phyloP scores from a whole-genome alignment of 805 yeast species.

The Wickerhamomyces strasburgensis region DNA sequence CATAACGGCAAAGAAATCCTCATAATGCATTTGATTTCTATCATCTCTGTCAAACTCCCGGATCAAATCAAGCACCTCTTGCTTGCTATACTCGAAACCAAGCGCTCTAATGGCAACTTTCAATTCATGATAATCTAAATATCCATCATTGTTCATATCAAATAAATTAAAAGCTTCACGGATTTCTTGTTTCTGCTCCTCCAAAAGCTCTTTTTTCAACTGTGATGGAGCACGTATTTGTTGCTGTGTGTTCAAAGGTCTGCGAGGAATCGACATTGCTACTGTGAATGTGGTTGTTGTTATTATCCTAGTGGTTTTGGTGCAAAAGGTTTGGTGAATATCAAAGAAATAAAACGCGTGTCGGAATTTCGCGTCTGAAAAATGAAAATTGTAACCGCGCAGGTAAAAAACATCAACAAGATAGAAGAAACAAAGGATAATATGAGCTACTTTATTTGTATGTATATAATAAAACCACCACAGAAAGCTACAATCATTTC shows the following conservation, averaged over 20 bases:
- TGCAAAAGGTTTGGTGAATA: too few relatives aligned
- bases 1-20: slow-evolving; percentile 64
- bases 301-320: too few relatives aligned
- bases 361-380: too few relatives aligned
- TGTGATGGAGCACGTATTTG: slow-evolving; percentile 29
- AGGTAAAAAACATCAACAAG: too few relatives aligned
- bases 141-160: slow-evolving; percentile 90
- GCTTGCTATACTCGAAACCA: slow-evolving; percentile 79
- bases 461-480: too few relatives aligned
- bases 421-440: too few relatives aligned
- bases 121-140: slow-evolving; percentile 85
- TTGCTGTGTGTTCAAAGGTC: slow-evolving; percentile 5
- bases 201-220: slow-evolving; percentile 61
- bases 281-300: too few relatives aligned
- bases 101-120: slow-evolving; percentile 88
- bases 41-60: slow-evolving; percentile 79
- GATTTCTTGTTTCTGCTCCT: slow-evolving; percentile 87
- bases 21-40: slow-evolving; percentile 66
- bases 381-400: too few relatives aligned
- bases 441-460: too few relatives aligned
- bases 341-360: too few relatives aligned
- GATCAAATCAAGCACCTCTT: slow-evolving; percentile 70
- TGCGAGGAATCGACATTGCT: slow-evolving; percentile 18
- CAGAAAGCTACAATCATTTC: too few relatives aligned
- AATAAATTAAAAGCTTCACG: slow-evolving; percentile 88